Conservation (phyloP, 768 basidiomycete genomes). For the Russula sp. region DNA sequence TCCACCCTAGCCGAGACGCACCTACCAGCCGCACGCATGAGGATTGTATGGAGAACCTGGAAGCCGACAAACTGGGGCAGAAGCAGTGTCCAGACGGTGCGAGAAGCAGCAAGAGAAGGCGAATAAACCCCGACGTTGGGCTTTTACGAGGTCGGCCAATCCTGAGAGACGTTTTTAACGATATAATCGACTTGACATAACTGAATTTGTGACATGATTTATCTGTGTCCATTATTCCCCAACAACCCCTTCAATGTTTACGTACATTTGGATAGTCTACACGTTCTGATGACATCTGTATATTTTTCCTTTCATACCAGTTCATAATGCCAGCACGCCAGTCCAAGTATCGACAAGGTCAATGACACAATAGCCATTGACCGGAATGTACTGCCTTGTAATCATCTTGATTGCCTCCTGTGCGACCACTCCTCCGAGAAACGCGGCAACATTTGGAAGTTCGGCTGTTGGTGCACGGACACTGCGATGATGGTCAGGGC, state of each 20-base stretch:
- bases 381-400: slow-evolving; percentile 91
- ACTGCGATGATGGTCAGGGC: slow-evolving; percentile 38
- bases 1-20: slow-evolving; percentile 25
- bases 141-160: slow-evolving; percentile 53
- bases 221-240: neutral
- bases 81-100: slow-evolving; percentile 23
- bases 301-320: neutral
- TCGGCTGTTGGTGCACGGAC: slow-evolving; percentile 77
- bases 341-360: slow-evolving; percentile 83
- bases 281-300: neutral
- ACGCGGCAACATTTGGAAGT: slow-evolving; percentile 88
- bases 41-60: slow-evolving; percentile 15
- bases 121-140: slow-evolving; percentile 34
- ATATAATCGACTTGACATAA: slow-evolving; percentile 22
- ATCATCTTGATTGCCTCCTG: slow-evolving; percentile 98
- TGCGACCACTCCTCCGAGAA: slow-evolving; percentile 89
- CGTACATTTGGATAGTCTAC: slow-evolving; percentile 1
- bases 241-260: neutral
- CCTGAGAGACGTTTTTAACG: slow-evolving; percentile 55
- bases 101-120: slow-evolving; percentile 34
- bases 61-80: slow-evolving; percentile 35
- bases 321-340: slow-evolving; percentile 37
- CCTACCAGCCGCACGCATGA: slow-evolving; percentile 1
- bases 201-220: neutral
- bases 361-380: slow-evolving; percentile 77